Percentiles rank a stretch among this genome's conserved stretches.
phyloP scores from a whole-genome alignment of 331 rosid genomes.

The Quercus phellos region DNA sequence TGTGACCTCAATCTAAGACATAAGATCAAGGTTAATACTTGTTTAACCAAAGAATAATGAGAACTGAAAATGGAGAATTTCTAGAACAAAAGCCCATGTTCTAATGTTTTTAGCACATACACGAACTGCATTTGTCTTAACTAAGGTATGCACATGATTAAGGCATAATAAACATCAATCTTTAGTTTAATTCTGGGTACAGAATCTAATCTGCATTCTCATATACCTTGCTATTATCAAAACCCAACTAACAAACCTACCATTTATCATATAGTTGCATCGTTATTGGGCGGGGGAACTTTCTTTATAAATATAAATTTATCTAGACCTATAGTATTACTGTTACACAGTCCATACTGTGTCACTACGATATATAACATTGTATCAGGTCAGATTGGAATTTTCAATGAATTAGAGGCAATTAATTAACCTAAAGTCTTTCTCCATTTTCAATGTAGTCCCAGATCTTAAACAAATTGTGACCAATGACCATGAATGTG shows the following conservation, averaged over 20 bases:
- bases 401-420: neutral
- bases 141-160: slow-evolving; percentile 9
- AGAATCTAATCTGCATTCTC: slow-evolving; percentile 25
- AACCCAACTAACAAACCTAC: slow-evolving; percentile 2
- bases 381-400: neutral
- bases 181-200: slow-evolving; percentile 12
- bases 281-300: too few relatives aligned
- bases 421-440: too few relatives aligned
- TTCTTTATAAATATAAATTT: too few relatives aligned
- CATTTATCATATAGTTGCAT: neutral
- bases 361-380: too few relatives aligned
- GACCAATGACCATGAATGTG: slow-evolving; percentile 10
- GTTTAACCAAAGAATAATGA: neutral
- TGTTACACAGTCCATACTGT: too few relatives aligned
- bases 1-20: neutral
- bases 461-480: neutral
- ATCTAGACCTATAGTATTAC: too few relatives aligned
- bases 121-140: neutral
- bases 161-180: neutral
- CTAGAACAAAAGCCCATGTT: slow-evolving; percentile 24
- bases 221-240: neutral
- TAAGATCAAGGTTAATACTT: neutral
- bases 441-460: too few relatives aligned
- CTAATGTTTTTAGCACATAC: slow-evolving; percentile 15
- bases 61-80: neutral